A percentile compares a stretch with the other conserved stretches of the same genome.
Conservation (phyloP, 768 basidiomycete species). For the Coprinopsis cinerea region DNA sequence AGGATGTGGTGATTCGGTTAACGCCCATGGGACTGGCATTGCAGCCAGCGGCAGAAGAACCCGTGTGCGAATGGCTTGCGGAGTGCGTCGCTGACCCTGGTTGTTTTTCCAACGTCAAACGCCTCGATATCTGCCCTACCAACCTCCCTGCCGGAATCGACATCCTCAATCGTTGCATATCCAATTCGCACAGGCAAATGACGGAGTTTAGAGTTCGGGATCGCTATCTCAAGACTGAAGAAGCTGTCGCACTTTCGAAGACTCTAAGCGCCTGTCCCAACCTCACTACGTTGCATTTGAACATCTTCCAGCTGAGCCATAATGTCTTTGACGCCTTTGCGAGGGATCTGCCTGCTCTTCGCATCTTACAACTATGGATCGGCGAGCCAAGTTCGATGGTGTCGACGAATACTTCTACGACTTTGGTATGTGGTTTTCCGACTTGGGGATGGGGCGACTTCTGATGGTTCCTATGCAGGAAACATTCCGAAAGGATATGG, state of each 20-base stretch:
- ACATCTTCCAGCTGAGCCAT: constrained; percentile 26
- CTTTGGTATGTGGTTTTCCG: constrained; percentile 5
- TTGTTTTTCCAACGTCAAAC: constrained; percentile 25
- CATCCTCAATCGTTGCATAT: constrained; percentile 25
- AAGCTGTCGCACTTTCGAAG: constrained; percentile 22
- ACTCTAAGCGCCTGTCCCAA: constrained; percentile 20
- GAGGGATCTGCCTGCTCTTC: constrained; percentile 23
- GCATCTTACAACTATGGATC: constrained; percentile 25
- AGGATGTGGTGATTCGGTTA: constrained; percentile 31
- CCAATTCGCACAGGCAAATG: constrained; percentile 27
- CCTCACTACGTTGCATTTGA: constrained; percentile 27
- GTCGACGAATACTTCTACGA: background rate
- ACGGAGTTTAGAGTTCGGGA: constrained; percentile 32
- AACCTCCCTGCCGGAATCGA: constrained; percentile 26
- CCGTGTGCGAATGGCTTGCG: constrained; percentile 31
- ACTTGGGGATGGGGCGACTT: no score
- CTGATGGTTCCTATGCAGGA: constrained; percentile 13
- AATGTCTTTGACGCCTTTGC: constrained; percentile 30
- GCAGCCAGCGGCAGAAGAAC: constrained; percentile 24
- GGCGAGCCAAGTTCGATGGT: constrained; percentile 16
- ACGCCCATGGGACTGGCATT: constrained; percentile 29
- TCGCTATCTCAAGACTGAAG: constrained; percentile 30
- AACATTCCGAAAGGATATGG: constrained; percentile 22
- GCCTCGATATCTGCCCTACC: constrained; percentile 39
- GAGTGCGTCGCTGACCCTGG: constrained; percentile 20